Percentiles rank a stretch among this genome's conserved stretches.
These are phyloP conservation scores for Sarcodon aspratus DNA, from an alignment of 768 basidiomycete species.

Conservation along the genomic window DNA sequence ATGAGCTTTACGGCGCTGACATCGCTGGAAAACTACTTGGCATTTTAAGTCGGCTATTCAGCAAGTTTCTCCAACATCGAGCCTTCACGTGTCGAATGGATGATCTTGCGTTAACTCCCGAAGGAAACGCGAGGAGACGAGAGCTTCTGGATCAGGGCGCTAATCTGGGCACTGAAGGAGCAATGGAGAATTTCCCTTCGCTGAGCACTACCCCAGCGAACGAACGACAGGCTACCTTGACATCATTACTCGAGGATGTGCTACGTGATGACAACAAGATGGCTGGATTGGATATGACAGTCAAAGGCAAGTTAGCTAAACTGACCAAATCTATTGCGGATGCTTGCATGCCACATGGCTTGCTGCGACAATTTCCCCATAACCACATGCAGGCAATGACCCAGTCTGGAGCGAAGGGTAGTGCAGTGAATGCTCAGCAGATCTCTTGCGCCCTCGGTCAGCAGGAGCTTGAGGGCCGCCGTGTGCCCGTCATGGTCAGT, in stretches of 20 bases:
- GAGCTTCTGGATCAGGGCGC: conserved; percentile 56
- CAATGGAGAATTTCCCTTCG: conserved; percentile 85
- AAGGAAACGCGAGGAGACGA: conserved; percentile 61
- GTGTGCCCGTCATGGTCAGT: conserved; percentile 98
- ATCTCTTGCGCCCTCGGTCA: conserved; percentile 98
- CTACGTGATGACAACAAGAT: conserved; percentile 93
- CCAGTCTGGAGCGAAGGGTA: conserved; percentile 94
- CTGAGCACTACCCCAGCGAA: conserved; percentile 36
- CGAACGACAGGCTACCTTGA: conserved; percentile 47
- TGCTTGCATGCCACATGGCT: conserved; percentile 72
- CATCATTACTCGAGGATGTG: conserved; percentile 76
- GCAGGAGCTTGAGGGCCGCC: conserved; percentile 95
- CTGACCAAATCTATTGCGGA: conserved; percentile 89
- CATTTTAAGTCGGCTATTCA: conserved; percentile 87
- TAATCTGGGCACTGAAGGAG: conserved; percentile 74
- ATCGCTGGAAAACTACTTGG: conserved; percentile 86
- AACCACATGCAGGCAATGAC: conserved; percentile 99
- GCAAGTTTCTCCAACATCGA: conserved; percentile 92
- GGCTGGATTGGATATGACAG: conserved; percentile 91
- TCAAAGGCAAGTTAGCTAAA: conserved; percentile 75
- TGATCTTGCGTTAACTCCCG: conserved; percentile 81
- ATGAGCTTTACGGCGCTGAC: conserved; percentile 89
- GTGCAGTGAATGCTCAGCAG: conserved; percentile 92
- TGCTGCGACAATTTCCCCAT: conserved; percentile 89
- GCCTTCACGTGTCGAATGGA: conserved; percentile 99